Conservation (phyloP, 257 asterid species). For the Capsicum chinense region DNA sequence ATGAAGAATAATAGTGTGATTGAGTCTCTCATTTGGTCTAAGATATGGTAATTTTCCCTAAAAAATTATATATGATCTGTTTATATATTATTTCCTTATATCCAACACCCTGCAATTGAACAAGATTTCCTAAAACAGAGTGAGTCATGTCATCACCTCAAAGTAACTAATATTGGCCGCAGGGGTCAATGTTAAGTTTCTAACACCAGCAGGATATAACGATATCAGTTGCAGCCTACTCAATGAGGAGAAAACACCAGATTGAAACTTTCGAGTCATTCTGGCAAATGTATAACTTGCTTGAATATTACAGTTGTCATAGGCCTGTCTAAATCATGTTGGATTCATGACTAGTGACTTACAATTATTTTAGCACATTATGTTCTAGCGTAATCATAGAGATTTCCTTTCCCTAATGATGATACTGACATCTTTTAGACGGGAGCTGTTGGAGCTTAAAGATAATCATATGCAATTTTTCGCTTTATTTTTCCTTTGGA, state of each 20-base stretch:
- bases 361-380: neutral
- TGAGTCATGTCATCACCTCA: neutral
- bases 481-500: neutral
- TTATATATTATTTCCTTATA: neutral
- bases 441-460: neutral
- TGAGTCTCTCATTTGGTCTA: neutral
- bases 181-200: neutral
- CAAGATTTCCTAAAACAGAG: neutral
- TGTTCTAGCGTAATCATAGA: neutral
- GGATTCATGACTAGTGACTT: neutral
- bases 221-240: neutral
- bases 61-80: neutral
- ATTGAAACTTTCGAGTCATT: neutral
- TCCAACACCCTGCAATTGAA: neutral
- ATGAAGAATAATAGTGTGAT: conserved; percentile 16
- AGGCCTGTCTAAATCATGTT: neutral
- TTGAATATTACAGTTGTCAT: neutral
- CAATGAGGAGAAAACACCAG: neutral
- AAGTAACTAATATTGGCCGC: neutral
- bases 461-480: neutral
- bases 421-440: neutral
- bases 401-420: neutral
- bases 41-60: neutral
- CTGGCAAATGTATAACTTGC: neutral
- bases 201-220: neutral